Evolutionary conservation across 768 basidiomycete species (phyloP), one percentile per base, ranked within the genome.

Genomic region (Podaxis sp.): DNA sequence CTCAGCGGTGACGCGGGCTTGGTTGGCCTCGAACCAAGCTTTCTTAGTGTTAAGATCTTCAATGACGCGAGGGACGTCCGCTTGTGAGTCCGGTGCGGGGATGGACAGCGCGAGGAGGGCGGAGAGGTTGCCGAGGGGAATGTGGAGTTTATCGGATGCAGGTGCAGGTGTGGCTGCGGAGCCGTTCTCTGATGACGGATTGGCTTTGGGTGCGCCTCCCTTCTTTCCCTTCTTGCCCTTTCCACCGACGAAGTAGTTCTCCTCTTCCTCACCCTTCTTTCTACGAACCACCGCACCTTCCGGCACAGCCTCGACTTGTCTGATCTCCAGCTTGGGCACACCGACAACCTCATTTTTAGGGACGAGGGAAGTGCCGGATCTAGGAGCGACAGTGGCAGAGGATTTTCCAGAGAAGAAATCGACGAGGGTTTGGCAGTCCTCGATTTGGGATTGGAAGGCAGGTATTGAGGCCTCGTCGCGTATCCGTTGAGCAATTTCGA

Each of bases 11-110:
- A 84, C 85, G 24, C 86, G 86, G 28, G 84, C 85, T 75, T 96
- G 95, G 77, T 99, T 99, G 36, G 92, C 96, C 73, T 90, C 87
- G 70, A 87, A 97, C 95, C 95, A 99, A 24, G 88, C 82, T 79
- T 95, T 95, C 84, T 99, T 99, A 56, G 86, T 92, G 75, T 90
- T 90, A 62, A 99, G 82, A 73, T 97, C 93, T 70, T 93, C 91
- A 61, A 99, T 81, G 52, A 94, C 86, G 58, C 93, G 90, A 58
- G 88, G 83, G 37, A 95, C 83, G 66, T 99, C 96, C 4, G 82
- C 78, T 46, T 82, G 74, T 11, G 89, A 88, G 17, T 86, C 81
- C 0, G 97, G 97, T 26, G 95, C 92, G 26, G 95, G 89, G 69
- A 99, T 99, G 37, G 94, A 93, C 46, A 99, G 82, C 15, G 84